Percentiles rank a stretch among this genome's conserved stretches.
These are phyloP conservation scores for Przewalskia tangutica DNA, from an alignment of 257 asterid genomes.

Conservation along the genomic window DNA sequence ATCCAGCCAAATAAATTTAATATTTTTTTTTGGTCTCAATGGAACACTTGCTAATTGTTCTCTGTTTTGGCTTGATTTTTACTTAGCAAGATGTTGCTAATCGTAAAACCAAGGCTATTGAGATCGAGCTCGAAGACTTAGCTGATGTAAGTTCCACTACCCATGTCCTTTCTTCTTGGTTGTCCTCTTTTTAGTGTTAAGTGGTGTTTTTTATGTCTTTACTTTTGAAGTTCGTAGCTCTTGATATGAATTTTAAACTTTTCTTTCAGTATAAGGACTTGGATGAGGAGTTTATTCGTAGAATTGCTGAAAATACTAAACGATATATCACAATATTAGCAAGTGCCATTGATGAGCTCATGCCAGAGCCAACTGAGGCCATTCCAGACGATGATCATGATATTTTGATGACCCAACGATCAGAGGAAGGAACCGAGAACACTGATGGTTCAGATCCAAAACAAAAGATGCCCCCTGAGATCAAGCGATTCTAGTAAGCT, in stretches of 20 bases:
- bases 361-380: slow-evolving; percentile 90
- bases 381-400: slow-evolving; percentile 81
- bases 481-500: slow-evolving; percentile 76
- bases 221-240: background rate
- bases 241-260: background rate
- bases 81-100: slow-evolving; percentile 93
- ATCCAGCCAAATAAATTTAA: too few species aligned
- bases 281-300: slow-evolving; percentile 77
- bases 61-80: background rate
- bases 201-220: background rate
- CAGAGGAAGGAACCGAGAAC: slow-evolving; percentile 54
- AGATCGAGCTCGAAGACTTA: slow-evolving; percentile 85
- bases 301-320: slow-evolving; percentile 69
- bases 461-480: slow-evolving; percentile 82
- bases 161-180: background rate
- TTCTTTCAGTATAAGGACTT: slow-evolving; percentile 56
- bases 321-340: slow-evolving; percentile 75
- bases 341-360: slow-evolving; percentile 74
- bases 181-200: background rate
- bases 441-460: slow-evolving; percentile 61
- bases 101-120: slow-evolving; percentile 63
- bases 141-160: slow-evolving; percentile 30
- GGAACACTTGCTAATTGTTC: background rate
- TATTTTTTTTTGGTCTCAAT: background rate
- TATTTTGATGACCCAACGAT: slow-evolving; percentile 77